phyloP scores from a whole-genome alignment of 768 basidiomycete genomes.

The Naganishia vaughanmartiniae region DNA sequence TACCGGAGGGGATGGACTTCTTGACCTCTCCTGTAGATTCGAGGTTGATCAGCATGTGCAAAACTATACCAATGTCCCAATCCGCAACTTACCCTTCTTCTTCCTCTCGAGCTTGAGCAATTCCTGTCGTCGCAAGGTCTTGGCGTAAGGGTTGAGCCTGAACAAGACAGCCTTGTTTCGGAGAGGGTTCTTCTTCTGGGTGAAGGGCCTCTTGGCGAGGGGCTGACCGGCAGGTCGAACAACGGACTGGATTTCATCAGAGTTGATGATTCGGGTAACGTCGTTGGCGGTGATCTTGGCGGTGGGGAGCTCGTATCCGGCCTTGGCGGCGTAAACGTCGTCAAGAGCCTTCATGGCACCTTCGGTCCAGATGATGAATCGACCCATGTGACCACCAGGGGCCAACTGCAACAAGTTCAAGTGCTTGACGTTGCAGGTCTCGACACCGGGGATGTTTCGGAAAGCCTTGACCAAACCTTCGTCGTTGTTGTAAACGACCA shows the following conservation, averaged over 20 bases:
- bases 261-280: constrained; percentile 96
- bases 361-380: constrained; percentile 99
- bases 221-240: constrained; percentile 84
- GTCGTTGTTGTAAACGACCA: constrained; percentile 95
- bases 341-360: constrained; percentile 87
- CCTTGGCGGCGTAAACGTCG: constrained; percentile 82
- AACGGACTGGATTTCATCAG: constrained; percentile 94
- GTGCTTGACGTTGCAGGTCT: constrained; percentile 86
- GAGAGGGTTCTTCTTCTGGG: constrained; percentile 98
- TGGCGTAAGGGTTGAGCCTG: constrained; percentile 98
- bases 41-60: not conserved
- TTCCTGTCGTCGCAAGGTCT: constrained; percentile 84
- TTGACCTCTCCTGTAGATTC: constrained; percentile 55
- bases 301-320: constrained; percentile 65
- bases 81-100: constrained; percentile 36
- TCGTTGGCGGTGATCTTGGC: constrained; percentile 97
- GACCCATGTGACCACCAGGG: constrained; percentile 97
- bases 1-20: constrained; percentile 63
- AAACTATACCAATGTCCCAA: not conserved
- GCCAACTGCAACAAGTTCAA: constrained; percentile 98
- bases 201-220: constrained; percentile 87
- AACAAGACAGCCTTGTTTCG: constrained; percentile 89
- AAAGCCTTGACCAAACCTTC: constrained; percentile 96
- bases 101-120: constrained; percentile 54
- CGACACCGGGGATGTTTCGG: constrained; percentile 98